Base-by-base conservation (phyloP, 306 rosid genomes). In the Biancaea sappan region DNA sequence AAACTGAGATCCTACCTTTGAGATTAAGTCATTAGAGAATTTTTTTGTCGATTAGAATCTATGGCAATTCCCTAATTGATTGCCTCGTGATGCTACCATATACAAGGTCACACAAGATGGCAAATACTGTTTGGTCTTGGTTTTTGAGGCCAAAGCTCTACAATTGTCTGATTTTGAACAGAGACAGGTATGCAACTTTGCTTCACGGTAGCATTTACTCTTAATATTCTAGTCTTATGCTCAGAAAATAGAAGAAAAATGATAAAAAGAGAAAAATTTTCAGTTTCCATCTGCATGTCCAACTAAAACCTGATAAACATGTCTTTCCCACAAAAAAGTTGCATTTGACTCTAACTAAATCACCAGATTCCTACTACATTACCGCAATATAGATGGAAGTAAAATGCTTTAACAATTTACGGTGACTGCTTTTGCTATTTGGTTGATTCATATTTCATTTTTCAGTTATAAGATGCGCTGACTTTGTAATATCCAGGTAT, bases 81-180 rank as follows among this genome's bases (percentile, higher is more conserved):
- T 76, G 40, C 62, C 32, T 79, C 37, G 32, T 80, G 66, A 77
- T 74, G 53, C 66, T 70, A 51, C 53, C 21, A 4, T 76, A 35
- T 83, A 46, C 54, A 83, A 94, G 98, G 98, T 91, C 80, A 85
- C 90, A 37, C 82, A 81, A 84, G 95, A 87, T 75, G 90, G 95
- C 61, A 88, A 88, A 81, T 94, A 94, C 81, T 72, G 78, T 80
- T 74, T 94, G 84, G 92, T 82, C 77, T 85, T 94, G 79, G 90
- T 79, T 72, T 91, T 94, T 48, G 89, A 88, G 87, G 97, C 97
- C 32, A 94, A 83, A 81, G 88, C 94, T 73, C 82, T 91, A 79
- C 61, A 82, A 77, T 76, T 91, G 58, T 90, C 95, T 48, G 98
- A 90, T 86, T 94, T 94, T 84, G 98, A 91, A 68, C n/a, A 59